A percentile compares a stretch with the other conserved stretches of the same genome.
phyloP scores from a whole-genome alignment of 306 rosid species.

The Acmispon strigosus region DNA sequence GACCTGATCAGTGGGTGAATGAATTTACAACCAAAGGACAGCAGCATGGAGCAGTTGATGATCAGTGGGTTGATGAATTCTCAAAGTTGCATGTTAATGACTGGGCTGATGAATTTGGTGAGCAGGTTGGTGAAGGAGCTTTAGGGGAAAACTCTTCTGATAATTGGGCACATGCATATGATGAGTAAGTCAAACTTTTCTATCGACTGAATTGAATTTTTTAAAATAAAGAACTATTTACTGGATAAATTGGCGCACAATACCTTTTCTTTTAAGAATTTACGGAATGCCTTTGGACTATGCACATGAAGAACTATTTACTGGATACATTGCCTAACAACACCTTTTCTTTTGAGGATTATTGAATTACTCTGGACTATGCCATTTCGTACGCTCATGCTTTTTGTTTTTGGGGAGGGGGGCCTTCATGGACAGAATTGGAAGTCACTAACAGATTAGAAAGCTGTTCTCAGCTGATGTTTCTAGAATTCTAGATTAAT shows the following conservation, averaged over 20 bases:
- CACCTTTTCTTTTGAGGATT: too few species aligned
- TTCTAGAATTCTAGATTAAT: not conserved
- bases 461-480: constrained; percentile 8
- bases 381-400: not conserved
- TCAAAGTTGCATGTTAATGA: constrained; percentile 79
- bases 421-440: not conserved
- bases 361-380: not conserved
- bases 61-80: constrained; percentile 89
- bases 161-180: constrained; percentile 74
- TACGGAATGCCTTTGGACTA: not conserved
- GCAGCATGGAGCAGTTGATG: constrained; percentile 46
- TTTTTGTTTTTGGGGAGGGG: not conserved
- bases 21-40: constrained; percentile 55
- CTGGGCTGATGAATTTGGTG: constrained; percentile 93
- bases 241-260: not conserved
- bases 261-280: not conserved
- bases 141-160: constrained; percentile 55
- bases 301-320: too few species aligned
- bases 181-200: constrained; percentile 65
- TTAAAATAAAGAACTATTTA: not conserved
- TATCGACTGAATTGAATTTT: not conserved
- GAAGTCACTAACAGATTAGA: not conserved
- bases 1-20: constrained; percentile 74
- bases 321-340: too few species aligned
- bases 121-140: constrained; percentile 71